Percentiles rank a stretch among this genome's conserved stretches.
These are phyloP conservation scores for Chlamydomonas eustigma DNA, from an alignment of 139 green algal species.

Conservation along the genomic window DNA sequence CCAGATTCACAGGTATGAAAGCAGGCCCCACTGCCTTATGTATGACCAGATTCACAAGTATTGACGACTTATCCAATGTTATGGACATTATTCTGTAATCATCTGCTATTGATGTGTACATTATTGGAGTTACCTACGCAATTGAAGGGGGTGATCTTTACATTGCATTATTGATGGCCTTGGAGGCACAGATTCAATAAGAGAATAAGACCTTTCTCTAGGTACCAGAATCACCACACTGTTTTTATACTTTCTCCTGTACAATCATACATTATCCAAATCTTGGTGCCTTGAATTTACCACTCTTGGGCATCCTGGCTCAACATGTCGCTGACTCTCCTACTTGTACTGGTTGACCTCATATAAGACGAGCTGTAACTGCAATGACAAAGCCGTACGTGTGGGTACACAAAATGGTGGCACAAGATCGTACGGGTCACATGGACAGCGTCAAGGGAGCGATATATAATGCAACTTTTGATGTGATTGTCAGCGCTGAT, in stretches of 20 bases:
- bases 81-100: conserved; percentile 77
- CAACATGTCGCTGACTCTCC: too few relatives aligned
- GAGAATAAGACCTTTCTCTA: too few relatives aligned
- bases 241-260: too few relatives aligned
- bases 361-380: conserved; percentile 51
- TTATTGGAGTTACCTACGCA: too few relatives aligned
- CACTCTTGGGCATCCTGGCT: neutral
- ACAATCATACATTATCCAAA: neutral
- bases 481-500: conserved; percentile 66
- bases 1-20: conserved; percentile 19
- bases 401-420: conserved; percentile 66
- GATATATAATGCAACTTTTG: conserved; percentile 67
- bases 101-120: too few relatives aligned
- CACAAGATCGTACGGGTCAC: conserved; percentile 51
- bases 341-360: neutral
- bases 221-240: too few relatives aligned
- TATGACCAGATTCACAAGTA: conserved; percentile 57
- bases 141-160: too few relatives aligned
- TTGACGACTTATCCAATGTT: conserved; percentile 45
- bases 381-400: conserved; percentile 47
- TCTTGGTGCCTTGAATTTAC: neutral
- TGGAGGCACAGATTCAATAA: too few relatives aligned
- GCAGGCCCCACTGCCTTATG: conserved; percentile 46
- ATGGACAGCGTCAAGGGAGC: conserved; percentile 37
- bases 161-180: too few relatives aligned